Evolutionary conservation across 768 basidiomycete genomes (phyloP), one percentile per base, ranked within the genome.

Genomic region (Collybiopsis luxurians): DNA sequence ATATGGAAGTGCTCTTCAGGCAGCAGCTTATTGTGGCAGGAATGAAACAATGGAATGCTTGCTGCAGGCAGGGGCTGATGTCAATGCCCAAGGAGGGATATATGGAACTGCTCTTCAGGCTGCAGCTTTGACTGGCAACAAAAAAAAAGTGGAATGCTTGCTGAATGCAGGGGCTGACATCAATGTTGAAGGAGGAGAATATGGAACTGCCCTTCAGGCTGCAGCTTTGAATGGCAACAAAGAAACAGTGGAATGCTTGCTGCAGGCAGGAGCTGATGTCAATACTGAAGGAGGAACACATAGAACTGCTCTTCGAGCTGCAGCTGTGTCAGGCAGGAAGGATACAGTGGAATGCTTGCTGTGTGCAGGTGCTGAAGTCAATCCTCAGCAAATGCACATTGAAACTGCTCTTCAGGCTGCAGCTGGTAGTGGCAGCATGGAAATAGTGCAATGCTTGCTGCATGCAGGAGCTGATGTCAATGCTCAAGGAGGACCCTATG

Each of bases 241-340:
- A 21, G 26, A 27, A n/a, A 15, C 56, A n/a, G 53, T 53, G 21
- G 27, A 39, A 13, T 44, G 46, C 1, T 27, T 60, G 53, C 54
- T 60, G 31, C 53, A 38, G 28, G 34, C 4, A 27, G 59, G 53
- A 2, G 48, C 51, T 2, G 59, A 60, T 60, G 59, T 59, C n/a
- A 59, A 58, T 44, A 47, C 31, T 17, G 52, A 50, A 27, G 47
- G 53, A 21, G 39, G 59, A 54, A 5, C 15, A 4, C 44, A 58
- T 44, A 42, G 39, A 17, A 58, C 4, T 21, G 50, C 31, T 31
- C 36, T 42, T 2, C 47, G 36, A 17, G 55, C 26, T 2, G 55
- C 55, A 6, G 42, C n/a, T 6, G n/a, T 5, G 6, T 6, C 5
- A 9, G 55, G 26, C 15, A 12, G 26, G 17, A 36, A 11, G 19